Evolutionary conservation across 2,329 filamentous ascomycete genomes (phyloP), one percentile per base, ranked within the genome.

Genomic region (Macrophomina pseudophaseolina): DNA sequence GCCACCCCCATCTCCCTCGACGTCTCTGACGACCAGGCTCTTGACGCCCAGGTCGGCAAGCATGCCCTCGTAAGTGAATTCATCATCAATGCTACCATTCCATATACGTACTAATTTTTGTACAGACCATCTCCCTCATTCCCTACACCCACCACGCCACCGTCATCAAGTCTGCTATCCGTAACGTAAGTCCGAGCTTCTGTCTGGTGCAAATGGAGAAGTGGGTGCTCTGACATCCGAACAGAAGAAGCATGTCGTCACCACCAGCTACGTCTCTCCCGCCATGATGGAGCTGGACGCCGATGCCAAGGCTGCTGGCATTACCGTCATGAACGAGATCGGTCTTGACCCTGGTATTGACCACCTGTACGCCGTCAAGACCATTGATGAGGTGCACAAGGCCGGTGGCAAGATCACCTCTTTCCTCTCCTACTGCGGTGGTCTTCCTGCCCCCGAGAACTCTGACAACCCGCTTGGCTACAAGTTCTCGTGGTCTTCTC

Each of bases 271-370:
- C 77, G 91, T 97, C 72, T 96, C 92, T 4, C 93, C 93, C 3
- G 92, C 92, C 71, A 97, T 97, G 93, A 81, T 90, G 82, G 94
- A 94, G 83, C 88, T 98, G 60, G 91, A 97, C 74, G 84, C 89
- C 73, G 84, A 90, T 73, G 88, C 87, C 78, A 97, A 97, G 86
- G 91, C 90, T 70, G 94, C 94, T 18, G 94, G 93, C 69, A 97
- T 97, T 77, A 97, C 93, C 11, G 94, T 97, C 77, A 94, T 97
- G 91, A 97, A 98, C 82, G 94, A 98, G 86, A 96, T 97, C 76
- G 93, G 93, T 69, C 79, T 84, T 51, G 89, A 91, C 78, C 89
- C 89, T 33, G 89, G 90, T 76, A 87, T 93, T 71, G 90, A 93
- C 76, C 89, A 91, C 78, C 81, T 90, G 66, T 91, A 94, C 77